Evolutionary conservation across 495 filamentous ascomycete species (phyloP).

Genomic region (Trichoderma parareesei): DNA sequence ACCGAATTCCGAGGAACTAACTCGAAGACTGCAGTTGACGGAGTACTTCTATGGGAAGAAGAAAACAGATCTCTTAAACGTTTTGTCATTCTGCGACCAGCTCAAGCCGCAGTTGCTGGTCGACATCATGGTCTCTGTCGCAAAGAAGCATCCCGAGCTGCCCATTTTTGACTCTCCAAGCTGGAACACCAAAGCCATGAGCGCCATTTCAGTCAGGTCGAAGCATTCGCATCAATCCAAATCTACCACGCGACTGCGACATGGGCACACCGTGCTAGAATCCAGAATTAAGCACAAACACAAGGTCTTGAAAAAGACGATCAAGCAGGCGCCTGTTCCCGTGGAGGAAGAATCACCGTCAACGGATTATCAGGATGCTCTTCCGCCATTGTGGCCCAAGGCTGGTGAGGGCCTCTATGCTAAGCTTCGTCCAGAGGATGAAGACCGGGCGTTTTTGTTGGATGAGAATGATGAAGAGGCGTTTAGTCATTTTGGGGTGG

Average conservation of each 20-base stretch:
- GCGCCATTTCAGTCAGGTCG: conserved; percentile 20
- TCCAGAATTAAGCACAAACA: conserved; percentile 10
- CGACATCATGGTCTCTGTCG: conserved; percentile 28
- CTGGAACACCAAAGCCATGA: neutral
- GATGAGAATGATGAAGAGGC: conserved; percentile 44
- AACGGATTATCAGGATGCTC: conserved; percentile 22
- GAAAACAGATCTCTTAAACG: conserved; percentile 25
- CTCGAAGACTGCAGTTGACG: conserved; percentile 19
- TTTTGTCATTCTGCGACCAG: conserved; percentile 24
- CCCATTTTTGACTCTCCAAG: conserved; percentile 31
- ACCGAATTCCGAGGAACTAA: neutral
- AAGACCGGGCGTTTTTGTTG: conserved; percentile 39
- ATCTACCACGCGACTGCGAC: conserved; percentile 10
- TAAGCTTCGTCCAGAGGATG: conserved; percentile 33
- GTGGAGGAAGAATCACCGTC: neutral
- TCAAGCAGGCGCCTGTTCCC: conserved; percentile 5
- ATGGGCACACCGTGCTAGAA: conserved; percentile 12
- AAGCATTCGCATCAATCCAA: conserved; percentile 17
- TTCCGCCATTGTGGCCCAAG: conserved; percentile 57
- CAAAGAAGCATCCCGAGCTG: conserved; percentile 32
- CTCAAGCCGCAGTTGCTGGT: conserved; percentile 18
- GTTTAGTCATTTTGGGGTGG: conserved; percentile 43
- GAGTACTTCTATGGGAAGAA: conserved; percentile 33
- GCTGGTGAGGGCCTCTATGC: conserved; percentile 49
- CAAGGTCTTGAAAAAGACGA: conserved; percentile 7